Percentiles rank a stretch among this genome's conserved stretches.
Conservation (phyloP, 495 filamentous ascomycete species). For the Lentithecium fluviatile region DNA sequence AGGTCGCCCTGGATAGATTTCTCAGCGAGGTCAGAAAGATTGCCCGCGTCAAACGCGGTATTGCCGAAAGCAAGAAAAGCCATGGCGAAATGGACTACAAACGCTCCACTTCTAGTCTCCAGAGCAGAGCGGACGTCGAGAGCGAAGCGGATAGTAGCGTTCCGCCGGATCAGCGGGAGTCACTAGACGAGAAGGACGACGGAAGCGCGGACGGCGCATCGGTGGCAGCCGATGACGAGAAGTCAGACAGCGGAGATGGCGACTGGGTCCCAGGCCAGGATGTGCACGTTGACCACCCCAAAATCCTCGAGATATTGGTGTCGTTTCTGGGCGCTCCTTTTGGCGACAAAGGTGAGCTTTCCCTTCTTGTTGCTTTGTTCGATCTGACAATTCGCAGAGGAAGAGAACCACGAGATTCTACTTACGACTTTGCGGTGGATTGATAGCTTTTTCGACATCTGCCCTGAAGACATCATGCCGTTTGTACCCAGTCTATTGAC, state of each 20-base stretch:
- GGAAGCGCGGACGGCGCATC: conserved; percentile 44
- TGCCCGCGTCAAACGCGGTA: conserved; percentile 83
- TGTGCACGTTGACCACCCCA: conserved; percentile 88
- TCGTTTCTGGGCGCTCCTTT: conserved; percentile 77
- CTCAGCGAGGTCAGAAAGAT: conserved; percentile 93
- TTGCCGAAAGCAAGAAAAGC: conserved; percentile 77
- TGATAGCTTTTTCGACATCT: conserved; percentile 94
- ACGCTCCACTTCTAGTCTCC: conserved; percentile 59
- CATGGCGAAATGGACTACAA: conserved; percentile 65
- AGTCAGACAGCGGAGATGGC: conserved; percentile 70
- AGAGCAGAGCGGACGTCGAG: conserved; percentile 38
- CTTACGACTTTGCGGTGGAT: conserved; percentile 93
- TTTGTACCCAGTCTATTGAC: conserved; percentile 90
- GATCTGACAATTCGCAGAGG: conserved; percentile 54
- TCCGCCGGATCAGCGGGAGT: conserved; percentile 18
- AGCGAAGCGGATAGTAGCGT: conserved; percentile 23
- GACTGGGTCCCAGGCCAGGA: conserved; percentile 98
- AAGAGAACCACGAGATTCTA: conserved; percentile 86
- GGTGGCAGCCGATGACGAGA: conserved; percentile 56
- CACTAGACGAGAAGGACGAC: conserved; percentile 48
- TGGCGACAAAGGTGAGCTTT: conserved; percentile 50
- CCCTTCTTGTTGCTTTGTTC: not conserved
- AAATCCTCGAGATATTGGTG: conserved; percentile 88
- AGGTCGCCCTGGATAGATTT: conserved; percentile 87
- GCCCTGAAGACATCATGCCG: conserved; percentile 92